Conservation (phyloP, 2,329 filamentous ascomycete species). For the Ustulina deusta region DNA sequence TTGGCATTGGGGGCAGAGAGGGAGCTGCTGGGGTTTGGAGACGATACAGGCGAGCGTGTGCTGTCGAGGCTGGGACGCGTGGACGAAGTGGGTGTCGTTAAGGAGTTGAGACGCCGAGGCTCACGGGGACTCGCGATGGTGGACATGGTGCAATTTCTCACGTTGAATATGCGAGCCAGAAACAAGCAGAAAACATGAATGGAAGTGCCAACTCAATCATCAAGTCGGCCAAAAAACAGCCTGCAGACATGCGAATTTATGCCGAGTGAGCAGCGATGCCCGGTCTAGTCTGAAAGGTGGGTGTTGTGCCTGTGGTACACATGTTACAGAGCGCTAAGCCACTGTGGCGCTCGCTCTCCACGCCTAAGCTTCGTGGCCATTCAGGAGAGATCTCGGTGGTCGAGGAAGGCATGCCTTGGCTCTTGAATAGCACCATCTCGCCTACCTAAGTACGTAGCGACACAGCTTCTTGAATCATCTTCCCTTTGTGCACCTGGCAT, state of each 20-base stretch:
- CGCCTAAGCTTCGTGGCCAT: neutral
- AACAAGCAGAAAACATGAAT: neutral
- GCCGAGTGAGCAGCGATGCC: too few species aligned
- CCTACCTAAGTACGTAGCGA: neutral
- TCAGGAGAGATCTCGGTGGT: neutral
- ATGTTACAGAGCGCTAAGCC: constrained; percentile 39
- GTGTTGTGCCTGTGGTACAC: too few species aligned
- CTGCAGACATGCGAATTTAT: too few species aligned
- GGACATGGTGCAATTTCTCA: constrained; percentile 62
- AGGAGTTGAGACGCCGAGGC: constrained; percentile 67
- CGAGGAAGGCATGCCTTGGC: neutral
- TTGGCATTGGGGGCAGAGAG: constrained; percentile 44
- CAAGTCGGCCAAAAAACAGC: neutral
- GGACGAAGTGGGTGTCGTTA: constrained; percentile 76
- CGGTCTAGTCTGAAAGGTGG: too few species aligned
- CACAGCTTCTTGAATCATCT: too few species aligned
- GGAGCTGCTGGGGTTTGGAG: constrained; percentile 59
- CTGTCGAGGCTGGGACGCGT: constrained; percentile 79
- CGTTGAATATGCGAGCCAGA: neutral
- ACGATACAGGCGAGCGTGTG: constrained; percentile 69
- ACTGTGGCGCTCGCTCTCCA: constrained; percentile 43
- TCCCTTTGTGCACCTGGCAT: neutral
- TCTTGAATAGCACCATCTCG: neutral
- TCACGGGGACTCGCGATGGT: constrained; percentile 74
- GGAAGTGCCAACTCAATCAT: constrained; percentile 5